Conservation (phyloP, 495 filamentous ascomycete species). For the Podospora fimiseda region DNA sequence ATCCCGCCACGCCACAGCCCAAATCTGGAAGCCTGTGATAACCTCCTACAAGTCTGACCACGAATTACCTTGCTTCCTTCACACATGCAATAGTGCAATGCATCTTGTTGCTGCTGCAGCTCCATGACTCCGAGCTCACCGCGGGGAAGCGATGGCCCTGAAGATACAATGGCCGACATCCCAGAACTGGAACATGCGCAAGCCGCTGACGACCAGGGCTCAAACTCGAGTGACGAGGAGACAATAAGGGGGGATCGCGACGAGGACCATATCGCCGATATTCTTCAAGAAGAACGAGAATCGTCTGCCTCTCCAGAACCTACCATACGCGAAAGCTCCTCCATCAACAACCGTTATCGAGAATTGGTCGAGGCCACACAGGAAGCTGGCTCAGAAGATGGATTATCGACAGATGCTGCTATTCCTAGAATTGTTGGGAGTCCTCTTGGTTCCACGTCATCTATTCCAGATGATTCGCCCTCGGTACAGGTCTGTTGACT, state of each 20-base stretch:
- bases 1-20: not conserved
- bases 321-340: slow-evolving; percentile 23
- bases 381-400: slow-evolving; percentile 44
- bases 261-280: slow-evolving; percentile 36
- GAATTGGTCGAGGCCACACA: slow-evolving; percentile 32
- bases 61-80: not conserved
- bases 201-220: slow-evolving; percentile 18
- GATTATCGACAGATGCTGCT: slow-evolving; percentile 35
- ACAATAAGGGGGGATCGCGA: slow-evolving; percentile 38
- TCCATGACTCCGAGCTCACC: slow-evolving; percentile 46
- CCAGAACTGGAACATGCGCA: slow-evolving; percentile 34
- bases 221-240: slow-evolving; percentile 39
- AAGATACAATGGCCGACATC: slow-evolving; percentile 35
- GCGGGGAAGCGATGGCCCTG: slow-evolving; percentile 42
- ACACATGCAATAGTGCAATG: slow-evolving; percentile 26
- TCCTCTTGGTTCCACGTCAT: slow-evolving; percentile 48
- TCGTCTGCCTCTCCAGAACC: slow-evolving; percentile 19
- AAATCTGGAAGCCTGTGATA: not conserved
- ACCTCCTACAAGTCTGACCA: not conserved
- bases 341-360: slow-evolving; percentile 42
- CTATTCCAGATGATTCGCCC: slow-evolving; percentile 81
- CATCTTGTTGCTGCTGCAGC: slow-evolving; percentile 20
- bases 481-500: slow-evolving; percentile 72
- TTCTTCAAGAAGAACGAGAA: slow-evolving; percentile 33
- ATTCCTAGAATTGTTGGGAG: slow-evolving; percentile 37